Evolutionary conservation across 345 rosid genomes (phyloP).

Genomic region (Theobroma cacao): DNA sequence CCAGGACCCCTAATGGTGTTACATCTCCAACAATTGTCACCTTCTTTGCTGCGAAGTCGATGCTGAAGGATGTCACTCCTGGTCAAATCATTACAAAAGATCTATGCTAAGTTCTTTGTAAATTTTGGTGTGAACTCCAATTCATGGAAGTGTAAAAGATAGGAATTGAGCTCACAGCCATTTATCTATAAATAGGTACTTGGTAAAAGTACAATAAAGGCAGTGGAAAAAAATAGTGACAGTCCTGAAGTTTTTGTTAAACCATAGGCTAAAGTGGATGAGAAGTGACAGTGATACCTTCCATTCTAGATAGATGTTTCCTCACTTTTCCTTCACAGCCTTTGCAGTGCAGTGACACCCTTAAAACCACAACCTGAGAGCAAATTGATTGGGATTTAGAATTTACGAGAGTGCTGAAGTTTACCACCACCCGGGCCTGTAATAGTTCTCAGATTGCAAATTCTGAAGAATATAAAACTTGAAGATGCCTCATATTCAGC

Average conservation of each 20-base stretch:
- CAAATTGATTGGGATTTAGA: background rate
- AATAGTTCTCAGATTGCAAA: background rate
- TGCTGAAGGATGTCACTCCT: conserved; percentile 87
- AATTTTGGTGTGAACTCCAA: background rate
- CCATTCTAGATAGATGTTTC: conserved; percentile 88
- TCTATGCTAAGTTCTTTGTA: background rate
- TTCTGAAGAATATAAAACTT: background rate
- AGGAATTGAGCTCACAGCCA: background rate
- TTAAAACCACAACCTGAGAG: conserved; percentile 73
- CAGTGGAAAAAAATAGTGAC: background rate
- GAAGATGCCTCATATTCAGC: background rate
- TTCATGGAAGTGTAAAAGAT: background rate
- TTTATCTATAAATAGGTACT: background rate
- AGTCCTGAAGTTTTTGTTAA: background rate
- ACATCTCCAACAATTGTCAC: conserved; percentile 85
- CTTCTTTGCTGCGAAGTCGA: conserved; percentile 85
- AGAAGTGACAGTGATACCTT: conserved; percentile 40
- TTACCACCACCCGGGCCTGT: background rate
- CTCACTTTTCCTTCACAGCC: conserved; percentile 89
- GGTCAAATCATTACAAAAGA: conserved; percentile 12
- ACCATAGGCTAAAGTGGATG: background rate
- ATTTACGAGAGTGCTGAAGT: background rate
- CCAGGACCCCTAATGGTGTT: conserved; percentile 68
- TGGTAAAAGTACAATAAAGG: background rate
- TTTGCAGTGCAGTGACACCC: conserved; percentile 91